Conservation (phyloP, 192 early-diverging fungal species). For the Coemansia sp. region DNA sequence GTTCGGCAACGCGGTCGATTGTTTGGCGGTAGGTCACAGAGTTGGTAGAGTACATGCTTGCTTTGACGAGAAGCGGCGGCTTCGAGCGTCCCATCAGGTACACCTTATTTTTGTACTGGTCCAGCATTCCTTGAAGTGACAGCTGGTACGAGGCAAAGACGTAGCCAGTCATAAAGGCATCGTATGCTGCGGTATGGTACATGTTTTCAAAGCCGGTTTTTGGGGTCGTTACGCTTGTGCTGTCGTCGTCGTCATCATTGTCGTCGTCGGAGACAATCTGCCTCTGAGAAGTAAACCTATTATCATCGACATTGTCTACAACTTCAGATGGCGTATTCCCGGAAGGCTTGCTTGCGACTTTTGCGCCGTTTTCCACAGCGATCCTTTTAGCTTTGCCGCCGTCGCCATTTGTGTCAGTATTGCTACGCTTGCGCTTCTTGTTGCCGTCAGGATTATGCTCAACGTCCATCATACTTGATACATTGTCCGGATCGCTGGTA, state of each 20-base stretch:
- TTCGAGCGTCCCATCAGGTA: conserved; percentile 71
- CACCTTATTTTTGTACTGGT: conserved; percentile 70
- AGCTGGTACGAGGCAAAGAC: conserved; percentile 68
- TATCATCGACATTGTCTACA: background rate
- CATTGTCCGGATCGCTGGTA: conserved; percentile 7
- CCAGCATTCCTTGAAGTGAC: conserved; percentile 34
- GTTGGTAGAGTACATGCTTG: conserved; percentile 24
- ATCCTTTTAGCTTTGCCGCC: conserved; percentile 6
- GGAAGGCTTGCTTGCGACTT: background rate
- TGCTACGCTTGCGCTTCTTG: conserved; percentile 21
- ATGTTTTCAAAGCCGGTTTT: conserved; percentile 30
- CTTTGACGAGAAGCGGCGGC: conserved; percentile 44
- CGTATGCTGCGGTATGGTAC: conserved; percentile 90
- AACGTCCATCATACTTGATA: too few relatives aligned
- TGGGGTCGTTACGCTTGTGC: background rate
- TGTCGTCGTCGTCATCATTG: conserved; percentile 8
- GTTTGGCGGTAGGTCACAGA: conserved; percentile 50
- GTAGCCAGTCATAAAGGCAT: conserved; percentile 96
- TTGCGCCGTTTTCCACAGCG: background rate
- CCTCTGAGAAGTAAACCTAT: conserved; percentile 4
- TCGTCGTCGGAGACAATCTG: background rate
- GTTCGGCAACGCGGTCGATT: background rate
- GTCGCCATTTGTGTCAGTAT: background rate
- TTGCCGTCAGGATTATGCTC: background rate
- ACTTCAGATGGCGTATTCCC: background rate